Base-by-base conservation (phyloP, 2,329 filamentous ascomycete species). In the Phyllosticta capitalensis region DNA sequence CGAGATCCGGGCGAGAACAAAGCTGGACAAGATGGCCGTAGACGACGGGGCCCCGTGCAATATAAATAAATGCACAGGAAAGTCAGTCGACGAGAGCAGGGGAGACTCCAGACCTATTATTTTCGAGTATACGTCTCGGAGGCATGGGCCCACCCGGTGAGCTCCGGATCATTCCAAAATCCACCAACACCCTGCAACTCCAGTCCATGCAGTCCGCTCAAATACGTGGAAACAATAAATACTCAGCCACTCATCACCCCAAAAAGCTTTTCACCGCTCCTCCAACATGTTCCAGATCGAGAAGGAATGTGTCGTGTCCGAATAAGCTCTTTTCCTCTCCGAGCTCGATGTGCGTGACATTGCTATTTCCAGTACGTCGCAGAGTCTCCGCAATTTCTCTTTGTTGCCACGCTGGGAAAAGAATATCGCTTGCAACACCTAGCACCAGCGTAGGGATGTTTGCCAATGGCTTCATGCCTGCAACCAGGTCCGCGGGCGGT, bases 381-480 rank as follows among this genome's bases (percentile, higher is more conserved):
- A 99, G 77, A 2, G 92, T 88, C 68, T 92, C 86, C 3, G 92
- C 92, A 63, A 99, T 86, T 74, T 99, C 94, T 57, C 89, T 84
- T 77, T 99, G 94, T 76, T 99, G 94, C 92, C 94, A 99, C 0
- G 94, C 91, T 0, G 94, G 94, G 75, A 99, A 99, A 38, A 99
- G 77, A 55, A 96, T 97, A 70, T 99, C 94, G 67, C 90, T 96
- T 0, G 90, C 90, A 3, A 97, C 94, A 33, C 94, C 94, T 78
- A 99, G 86, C 10, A 99, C 89, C 21, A 99, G 79, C 0, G 90
- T 87, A 0, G 90, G 89, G 55, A 87, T 92, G 62, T 92, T 81
- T 58, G 86, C 83, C 57, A 97, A 74, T 0, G 83, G 76, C 3
- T 82, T 76, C 20, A 99, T 77, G 0, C 94, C 94, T 0, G 79